Base-by-base conservation (phyloP, 768 basidiomycete species). In the Psilocybe tampanensis region DNA sequence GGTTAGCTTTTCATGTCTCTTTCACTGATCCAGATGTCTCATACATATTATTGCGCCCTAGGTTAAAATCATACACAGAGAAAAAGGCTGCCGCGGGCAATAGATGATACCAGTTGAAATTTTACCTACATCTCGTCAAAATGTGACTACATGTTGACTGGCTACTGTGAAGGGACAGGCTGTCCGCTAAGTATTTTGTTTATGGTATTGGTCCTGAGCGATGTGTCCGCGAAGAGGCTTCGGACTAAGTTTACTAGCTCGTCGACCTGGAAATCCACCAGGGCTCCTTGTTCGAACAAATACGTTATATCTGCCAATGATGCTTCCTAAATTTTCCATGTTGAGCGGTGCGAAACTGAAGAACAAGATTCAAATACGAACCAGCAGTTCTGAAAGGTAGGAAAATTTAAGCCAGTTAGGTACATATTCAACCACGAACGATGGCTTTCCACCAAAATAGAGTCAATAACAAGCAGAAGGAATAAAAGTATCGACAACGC, bases 361-460 rank as follows among this genome's bases (percentile, higher is more conserved):
- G n/a, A 42, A 19, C 26, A 48, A 8, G 21, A 39, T 44, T 52
- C n/a, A 60, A 49, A 2, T 23, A 79, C 90, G 44, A 58, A 95
- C 94, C 79, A 98, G 70, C 12, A 98, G 80, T 70, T 97, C 95
- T 1, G 92, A 92, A 4, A 97, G 79, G 71, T 98, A 98, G 18
- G 90, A 94, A 71, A 92, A 96, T 71, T 96, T 96, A 64, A 97
- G 78, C 95, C 95, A 98, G 12, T 85, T 88, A 1, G 92, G 90
- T n/a, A 95, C 92, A 60, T 92, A 93, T 0, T 85, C 86, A 0
- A 89, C 89, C 7, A 93, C 86, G 47, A 90, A 86, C 0, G 92
- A 89, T 18, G 88, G 80, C 83, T 90, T 43, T 44, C n/a, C 45
- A 61, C 29, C n/a, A 17, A 44, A 49, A 24, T n/a, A n/a, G n/a